Conservation (phyloP, 257 asterid species). For the Nicotiana benthamiana region DNA sequence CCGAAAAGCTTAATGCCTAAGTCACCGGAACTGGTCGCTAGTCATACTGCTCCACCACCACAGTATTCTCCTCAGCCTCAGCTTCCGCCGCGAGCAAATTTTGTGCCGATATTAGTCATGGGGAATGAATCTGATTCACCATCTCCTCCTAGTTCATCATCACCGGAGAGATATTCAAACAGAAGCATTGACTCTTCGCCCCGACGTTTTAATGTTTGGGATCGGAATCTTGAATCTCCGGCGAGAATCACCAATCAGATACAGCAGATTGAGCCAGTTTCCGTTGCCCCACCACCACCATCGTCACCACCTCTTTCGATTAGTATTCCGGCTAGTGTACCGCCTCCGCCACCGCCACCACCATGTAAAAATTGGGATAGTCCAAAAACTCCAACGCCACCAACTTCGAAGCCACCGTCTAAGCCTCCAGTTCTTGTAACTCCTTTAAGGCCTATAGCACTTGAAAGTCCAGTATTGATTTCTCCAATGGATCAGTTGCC, state of each 20-base stretch:
- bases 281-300: conserved; percentile 22
- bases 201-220: conserved; percentile 34
- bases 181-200: conserved; percentile 64
- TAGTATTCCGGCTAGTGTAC: conserved; percentile 3
- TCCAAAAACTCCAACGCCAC: conserved; percentile 57
- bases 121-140: conserved; percentile 28
- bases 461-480: conserved; percentile 32
- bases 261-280: conserved; percentile 11
- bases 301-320: conserved; percentile 26
- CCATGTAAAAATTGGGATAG: conserved; percentile 48
- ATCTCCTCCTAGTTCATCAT: conserved; percentile 60
- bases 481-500: conserved; percentile 54
- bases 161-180: conserved; percentile 50
- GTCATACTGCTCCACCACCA: conserved; percentile 34
- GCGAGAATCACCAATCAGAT: conserved; percentile 14
- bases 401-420: conserved; percentile 17
- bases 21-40: conserved; percentile 76
- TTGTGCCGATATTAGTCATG: conserved; percentile 1
- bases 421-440: conserved; percentile 39
- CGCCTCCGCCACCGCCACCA: conserved; percentile 48
- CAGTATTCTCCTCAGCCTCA: background rate
- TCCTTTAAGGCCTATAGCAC: conserved; percentile 38
- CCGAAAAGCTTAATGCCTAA: conserved; percentile 59
- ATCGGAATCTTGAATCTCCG: conserved; percentile 21
- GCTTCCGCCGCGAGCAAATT: conserved; percentile 19